Evolutionary conservation across 2,329 filamentous ascomycete species (phyloP).

Genomic region (Penicillium griseofulvum): DNA sequence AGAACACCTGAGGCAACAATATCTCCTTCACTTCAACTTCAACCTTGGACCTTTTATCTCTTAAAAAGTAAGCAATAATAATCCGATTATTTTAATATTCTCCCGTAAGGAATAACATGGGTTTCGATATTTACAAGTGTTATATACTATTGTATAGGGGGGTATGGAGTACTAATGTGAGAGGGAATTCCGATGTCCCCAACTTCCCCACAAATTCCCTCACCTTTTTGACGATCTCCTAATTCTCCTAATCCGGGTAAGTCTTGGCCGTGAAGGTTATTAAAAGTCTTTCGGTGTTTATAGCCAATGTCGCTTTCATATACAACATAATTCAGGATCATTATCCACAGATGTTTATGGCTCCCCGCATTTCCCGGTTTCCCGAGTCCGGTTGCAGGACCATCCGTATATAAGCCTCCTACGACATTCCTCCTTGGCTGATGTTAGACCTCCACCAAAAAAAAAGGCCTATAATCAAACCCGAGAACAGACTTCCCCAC

Average conservation of each 20-base stretch:
- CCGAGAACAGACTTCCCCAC: constrained; percentile 14
- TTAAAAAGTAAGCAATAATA: not conserved
- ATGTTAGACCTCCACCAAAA: not conserved
- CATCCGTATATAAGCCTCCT: constrained; percentile 1
- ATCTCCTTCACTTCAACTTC: not conserved
- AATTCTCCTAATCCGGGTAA: constrained; percentile 2
- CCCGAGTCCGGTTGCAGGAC: not conserved
- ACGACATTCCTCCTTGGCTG: constrained; percentile 8
- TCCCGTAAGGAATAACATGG: not conserved
- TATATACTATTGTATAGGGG: no score
- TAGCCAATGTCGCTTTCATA: not conserved
- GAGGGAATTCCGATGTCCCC: no score
- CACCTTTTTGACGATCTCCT: constrained; percentile 17
- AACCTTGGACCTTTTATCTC: not conserved
- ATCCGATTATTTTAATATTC: not conserved
- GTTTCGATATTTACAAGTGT: no score
- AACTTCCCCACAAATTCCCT: constrained; percentile 3
- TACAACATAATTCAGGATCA: no score
- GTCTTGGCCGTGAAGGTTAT: constrained; percentile 1
- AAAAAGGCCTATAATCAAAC: constrained; percentile 3
- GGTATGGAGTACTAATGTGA: no score
- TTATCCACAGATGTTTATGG: no score
- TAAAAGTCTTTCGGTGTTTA: not conserved
- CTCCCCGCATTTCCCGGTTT: not conserved
- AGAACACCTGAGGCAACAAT: not conserved